Conservation (phyloP, 768 basidiomycete genomes). For the Lentinus tigrinus region DNA sequence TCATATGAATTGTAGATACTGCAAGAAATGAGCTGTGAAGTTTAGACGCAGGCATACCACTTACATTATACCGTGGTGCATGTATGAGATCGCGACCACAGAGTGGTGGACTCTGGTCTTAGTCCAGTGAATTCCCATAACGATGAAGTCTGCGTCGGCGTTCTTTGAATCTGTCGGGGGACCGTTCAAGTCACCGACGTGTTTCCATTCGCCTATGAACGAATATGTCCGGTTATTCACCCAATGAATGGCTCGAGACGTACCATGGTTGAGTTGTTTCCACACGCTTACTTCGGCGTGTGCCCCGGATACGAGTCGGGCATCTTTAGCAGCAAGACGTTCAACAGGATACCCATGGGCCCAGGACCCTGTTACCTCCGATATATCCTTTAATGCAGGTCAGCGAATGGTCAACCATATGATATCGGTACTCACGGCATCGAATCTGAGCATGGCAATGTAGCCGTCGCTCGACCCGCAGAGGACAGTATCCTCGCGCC, state of each 20-base stretch:
- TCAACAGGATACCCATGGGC: neutral
- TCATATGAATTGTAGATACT: neutral
- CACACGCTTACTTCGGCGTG: neutral
- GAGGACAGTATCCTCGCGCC: neutral
- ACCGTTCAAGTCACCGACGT: neutral
- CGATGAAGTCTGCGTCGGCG: neutral
- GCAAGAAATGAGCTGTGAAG: neutral
- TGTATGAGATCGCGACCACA: neutral
- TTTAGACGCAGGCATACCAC: neutral
- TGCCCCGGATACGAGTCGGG: neutral
- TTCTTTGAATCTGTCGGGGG: neutral
- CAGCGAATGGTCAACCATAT: neutral
- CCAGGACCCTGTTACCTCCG: neutral
- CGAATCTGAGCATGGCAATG: neutral
- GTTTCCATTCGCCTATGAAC: neutral
- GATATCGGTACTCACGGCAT: neutral
- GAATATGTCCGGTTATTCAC: too few species aligned
- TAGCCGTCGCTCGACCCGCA: neutral
- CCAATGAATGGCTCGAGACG: too few species aligned
- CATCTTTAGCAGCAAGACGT: neutral
- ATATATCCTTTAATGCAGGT: neutral
- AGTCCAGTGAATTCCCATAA: constrained; percentile 1
- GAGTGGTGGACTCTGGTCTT: neutral
- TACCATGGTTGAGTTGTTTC: neutral
- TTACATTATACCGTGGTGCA: neutral